Evolutionary conservation across 2,329 filamentous ascomycete genomes (phyloP), one percentile per base, ranked within the genome.

Genomic region (Colletotrichum sidae): DNA sequence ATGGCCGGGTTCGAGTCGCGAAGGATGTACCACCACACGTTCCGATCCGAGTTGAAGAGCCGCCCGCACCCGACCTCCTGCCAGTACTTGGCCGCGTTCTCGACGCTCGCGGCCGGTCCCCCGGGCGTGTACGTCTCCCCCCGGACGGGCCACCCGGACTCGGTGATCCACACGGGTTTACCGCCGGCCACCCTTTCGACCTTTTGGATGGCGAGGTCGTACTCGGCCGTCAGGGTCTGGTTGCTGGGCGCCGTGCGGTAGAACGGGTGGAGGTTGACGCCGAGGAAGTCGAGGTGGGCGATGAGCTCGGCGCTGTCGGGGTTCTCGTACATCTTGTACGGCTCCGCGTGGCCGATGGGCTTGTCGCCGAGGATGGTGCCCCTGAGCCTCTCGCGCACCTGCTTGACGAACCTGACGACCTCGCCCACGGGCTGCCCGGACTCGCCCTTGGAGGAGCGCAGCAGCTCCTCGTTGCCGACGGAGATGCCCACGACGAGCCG

Each of bases 391-490:
- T 72, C 72, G 49, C 84, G 82, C 64, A 87, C 83, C 72, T 88
- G 79, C 55, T 79, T 72, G 77, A 91, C 88, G 75, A 86, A 88
- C 68, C 79, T 75, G 71, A 86, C 78, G 37, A 91, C 77, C 47
- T 80, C 78, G 35, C 80, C 72, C n/a, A 86, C 82, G 38, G 69
- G 74, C 33, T 45, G n/a, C 6, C 42, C 78, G 72, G 11, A 34
- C 55, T 42, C 42, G 34, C 2, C 25, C n/a, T 17, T 59, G 34
- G 6, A 35, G 47, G n/a, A 50, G 15, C 85, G 78, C 78, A 87
- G 87, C 8, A 88, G 74, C 67, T 86, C 83, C 73, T 88, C 85
- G 61, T 80, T 83, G 8, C 85, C 85, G 62, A 87, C 85, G 33
- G 80, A 82, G 67, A 87, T 81, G 37, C 81, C 83, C 11, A 84